Evolutionary conservation across 73 alveolate species (phyloP).

Genomic region (Uronychia setigera): DNA sequence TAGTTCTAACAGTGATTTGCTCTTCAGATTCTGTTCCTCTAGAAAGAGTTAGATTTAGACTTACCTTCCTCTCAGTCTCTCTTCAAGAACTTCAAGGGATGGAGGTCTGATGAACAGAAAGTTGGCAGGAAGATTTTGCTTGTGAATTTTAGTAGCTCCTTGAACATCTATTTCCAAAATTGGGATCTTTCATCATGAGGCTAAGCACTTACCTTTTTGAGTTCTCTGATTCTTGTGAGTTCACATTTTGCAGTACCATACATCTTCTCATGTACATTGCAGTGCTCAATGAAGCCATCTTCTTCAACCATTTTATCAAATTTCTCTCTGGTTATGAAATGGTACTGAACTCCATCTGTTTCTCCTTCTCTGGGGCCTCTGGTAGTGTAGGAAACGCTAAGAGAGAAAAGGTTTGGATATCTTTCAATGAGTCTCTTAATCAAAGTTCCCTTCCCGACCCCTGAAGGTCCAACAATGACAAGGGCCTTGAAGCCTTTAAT

Average conservation of each 20-base stretch:
- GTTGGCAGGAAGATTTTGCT: conserved; percentile 64
- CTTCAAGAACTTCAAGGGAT: conserved; percentile 58
- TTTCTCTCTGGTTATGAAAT: conserved; percentile 78
- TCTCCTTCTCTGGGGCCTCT: conserved; percentile 84
- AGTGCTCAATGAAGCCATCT: conserved; percentile 74
- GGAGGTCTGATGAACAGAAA: conserved; percentile 86
- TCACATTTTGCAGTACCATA: conserved; percentile 88
- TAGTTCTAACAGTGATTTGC: conserved; percentile 9
- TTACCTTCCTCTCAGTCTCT: conserved; percentile 88
- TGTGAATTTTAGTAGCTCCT: conserved; percentile 74
- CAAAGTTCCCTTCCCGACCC: conserved; percentile 92
- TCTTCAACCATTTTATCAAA: conserved; percentile 72
- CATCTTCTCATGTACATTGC: conserved; percentile 83
- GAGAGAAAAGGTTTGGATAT: conserved; percentile 68
- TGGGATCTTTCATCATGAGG: conserved; percentile 73
- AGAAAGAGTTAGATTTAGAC: no score
- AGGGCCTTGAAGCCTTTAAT: conserved; percentile 21
- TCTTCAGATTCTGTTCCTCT: conserved; percentile 36
- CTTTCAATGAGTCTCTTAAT: conserved; percentile 66
- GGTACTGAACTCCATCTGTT: conserved; percentile 84
- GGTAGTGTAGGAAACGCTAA: conserved; percentile 84
- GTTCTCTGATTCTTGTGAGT: conserved; percentile 59
- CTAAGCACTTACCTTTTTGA: conserved; percentile 15
- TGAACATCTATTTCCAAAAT: conserved; percentile 91
- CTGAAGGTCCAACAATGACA: conserved; percentile 94